Percentiles rank a stretch among this genome's conserved stretches.
These are phyloP conservation scores for Talinum fruticosum DNA, from an alignment of 148 eudicot genomes.

Conservation along the genomic window DNA sequence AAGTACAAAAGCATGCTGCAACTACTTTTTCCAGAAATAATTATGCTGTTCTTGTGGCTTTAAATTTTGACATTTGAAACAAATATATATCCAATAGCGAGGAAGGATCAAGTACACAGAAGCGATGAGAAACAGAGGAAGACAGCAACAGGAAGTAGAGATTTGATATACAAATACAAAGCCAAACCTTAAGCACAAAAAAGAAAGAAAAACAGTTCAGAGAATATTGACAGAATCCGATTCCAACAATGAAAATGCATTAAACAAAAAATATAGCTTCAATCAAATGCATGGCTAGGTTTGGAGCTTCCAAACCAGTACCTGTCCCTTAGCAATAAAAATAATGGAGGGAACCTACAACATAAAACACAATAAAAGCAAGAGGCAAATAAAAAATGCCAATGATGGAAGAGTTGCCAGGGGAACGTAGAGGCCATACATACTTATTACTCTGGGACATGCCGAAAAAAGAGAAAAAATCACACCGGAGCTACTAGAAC, in stretches of 20 bases:
- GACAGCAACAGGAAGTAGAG: neutral
- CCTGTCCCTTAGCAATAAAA: no score
- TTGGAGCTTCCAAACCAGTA: no score
- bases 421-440: no score
- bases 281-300: neutral
- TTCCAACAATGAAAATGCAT: neutral
- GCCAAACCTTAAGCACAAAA: neutral
- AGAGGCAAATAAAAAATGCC: no score
- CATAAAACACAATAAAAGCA: no score
- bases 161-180: neutral
- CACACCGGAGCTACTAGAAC: no score
- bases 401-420: no score
- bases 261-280: neutral
- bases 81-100: neutral
- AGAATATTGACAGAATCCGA: neutral
- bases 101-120: neutral
- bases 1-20: constrained; percentile 1
- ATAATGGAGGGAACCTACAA: no score
- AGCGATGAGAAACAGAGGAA: neutral
- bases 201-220: neutral
- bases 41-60: neutral
- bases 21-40: neutral
- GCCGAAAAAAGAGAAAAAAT: no score
- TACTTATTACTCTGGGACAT: no score
- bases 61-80: neutral